Conservation (phyloP, 2,329 filamentous ascomycete genomes). For the Mycogone perniciosa region DNA sequence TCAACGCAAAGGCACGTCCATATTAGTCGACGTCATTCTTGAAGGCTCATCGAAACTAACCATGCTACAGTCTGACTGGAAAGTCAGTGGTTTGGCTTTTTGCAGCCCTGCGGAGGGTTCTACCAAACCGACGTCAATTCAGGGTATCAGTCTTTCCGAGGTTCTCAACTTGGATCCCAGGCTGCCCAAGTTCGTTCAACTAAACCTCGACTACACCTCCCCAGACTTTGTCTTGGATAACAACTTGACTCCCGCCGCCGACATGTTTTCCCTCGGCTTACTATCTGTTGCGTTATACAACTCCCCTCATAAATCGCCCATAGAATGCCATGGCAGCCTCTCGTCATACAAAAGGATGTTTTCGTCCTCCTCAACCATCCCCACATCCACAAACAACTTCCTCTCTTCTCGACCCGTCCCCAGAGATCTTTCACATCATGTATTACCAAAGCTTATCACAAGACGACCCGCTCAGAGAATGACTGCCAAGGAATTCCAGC, state of each 20-base stretch:
- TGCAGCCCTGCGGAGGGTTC: constrained; percentile 74
- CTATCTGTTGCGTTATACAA: constrained; percentile 89
- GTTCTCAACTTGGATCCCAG: constrained; percentile 79
- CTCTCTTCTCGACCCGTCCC: constrained; percentile 74
- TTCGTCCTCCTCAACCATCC: constrained; percentile 68
- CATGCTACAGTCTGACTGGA: constrained; percentile 76
- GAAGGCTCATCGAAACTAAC: constrained; percentile 22
- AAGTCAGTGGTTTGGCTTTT: constrained; percentile 90
- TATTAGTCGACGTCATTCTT: neutral
- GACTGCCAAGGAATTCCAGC: constrained; percentile 84
- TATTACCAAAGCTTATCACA: constrained; percentile 81
- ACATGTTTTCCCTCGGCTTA: constrained; percentile 90
- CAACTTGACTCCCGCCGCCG: constrained; percentile 74
- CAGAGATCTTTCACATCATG: constrained; percentile 65
- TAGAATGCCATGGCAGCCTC: constrained; percentile 73
- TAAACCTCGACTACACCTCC: constrained; percentile 88
- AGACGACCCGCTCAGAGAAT: constrained; percentile 80
- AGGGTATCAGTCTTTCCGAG: constrained; percentile 76
- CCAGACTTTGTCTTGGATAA: constrained; percentile 93
- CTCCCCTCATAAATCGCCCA: constrained; percentile 80
- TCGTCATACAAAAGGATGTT: constrained; percentile 84
- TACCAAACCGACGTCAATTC: constrained; percentile 66
- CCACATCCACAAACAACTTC: constrained; percentile 76
- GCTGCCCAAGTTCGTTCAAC: constrained; percentile 73
- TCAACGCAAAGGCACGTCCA: constrained; percentile 75